Base-by-base conservation (phyloP, 352 stramenopile genomes). In the Phytophthora cajani region DNA sequence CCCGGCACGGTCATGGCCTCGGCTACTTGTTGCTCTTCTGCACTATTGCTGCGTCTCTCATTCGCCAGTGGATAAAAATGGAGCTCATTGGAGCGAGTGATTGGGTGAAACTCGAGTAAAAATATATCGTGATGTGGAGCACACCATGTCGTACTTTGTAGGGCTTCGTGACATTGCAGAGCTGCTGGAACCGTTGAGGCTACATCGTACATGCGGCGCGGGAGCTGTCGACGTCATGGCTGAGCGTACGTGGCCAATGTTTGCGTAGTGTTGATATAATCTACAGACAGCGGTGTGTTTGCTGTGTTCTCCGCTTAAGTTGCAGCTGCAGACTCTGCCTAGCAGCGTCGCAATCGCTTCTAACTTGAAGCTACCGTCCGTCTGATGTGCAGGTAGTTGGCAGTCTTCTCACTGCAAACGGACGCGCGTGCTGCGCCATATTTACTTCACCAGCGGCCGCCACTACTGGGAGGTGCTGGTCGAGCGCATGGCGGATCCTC, bases 371-470 rank as follows among this genome's bases (percentile, higher is more conserved):
- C 17, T 23, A 17, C 12, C 44, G 11, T 57, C 5, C 44, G 16
- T 57, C 2, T 51, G 9, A n/a, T 49, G 27, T 63, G 36, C 47
- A 73, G 71, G 61, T 74, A 60, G 38, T 73, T 62, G 73, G 71
- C 62, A 67, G 50, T 46, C 57, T 44, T 62, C 47, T 55, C 44
- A 54, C 60, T 61, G 69, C 21, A 74, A 65, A 27, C 58, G 44
- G 53, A 78, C 72, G 55, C 75, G 71, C 56, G 67, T 82, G 40
- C 51, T 86, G 56, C 75, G 79, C 44, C 74, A 89, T 62, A 59
- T 82, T 23, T 84, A 80, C 72, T 85, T 85, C 58, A 85, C 81
- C n/a, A 89, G 81, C 54, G 81, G 81, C 12, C 56, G 59, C 17
- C 78, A 89, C 67, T 85, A 85, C 47, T 85, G 69, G 76, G 78